A percentile compares a stretch with the other conserved stretches of the same genome.
These are phyloP conservation scores for Ogataea chonburiensis DNA, from an alignment of 805 yeast species.

Conservation along the genomic window DNA sequence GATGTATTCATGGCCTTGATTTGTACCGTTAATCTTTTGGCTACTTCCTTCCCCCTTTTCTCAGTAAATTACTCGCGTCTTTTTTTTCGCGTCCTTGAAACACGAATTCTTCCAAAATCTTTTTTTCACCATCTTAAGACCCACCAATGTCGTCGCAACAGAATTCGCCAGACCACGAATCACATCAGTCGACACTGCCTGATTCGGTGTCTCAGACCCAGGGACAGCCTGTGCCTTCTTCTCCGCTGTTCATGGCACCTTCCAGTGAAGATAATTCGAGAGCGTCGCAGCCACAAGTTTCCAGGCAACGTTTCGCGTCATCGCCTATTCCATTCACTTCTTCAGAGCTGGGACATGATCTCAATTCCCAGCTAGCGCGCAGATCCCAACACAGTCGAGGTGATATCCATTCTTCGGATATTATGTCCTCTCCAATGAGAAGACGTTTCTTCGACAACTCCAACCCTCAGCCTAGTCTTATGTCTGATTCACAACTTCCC, in stretches of 20 bases:
- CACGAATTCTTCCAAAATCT: conserved; percentile 7
- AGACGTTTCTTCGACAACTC: conserved; percentile 58
- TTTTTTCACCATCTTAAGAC: conserved; percentile 1
- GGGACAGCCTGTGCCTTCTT: conserved; percentile 46
- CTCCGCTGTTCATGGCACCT: conserved; percentile 54
- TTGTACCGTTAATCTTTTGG: no score
- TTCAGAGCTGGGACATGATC: conserved; percentile 39
- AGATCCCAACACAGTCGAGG: conserved; percentile 63
- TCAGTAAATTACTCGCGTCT: conserved; percentile 4
- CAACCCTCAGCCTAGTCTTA: conserved; percentile 15
- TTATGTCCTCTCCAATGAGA: conserved; percentile 64
- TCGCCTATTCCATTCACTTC: conserved; percentile 54
- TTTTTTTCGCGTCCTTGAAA: conserved; percentile 10
- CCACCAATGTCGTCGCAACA: conserved; percentile 31
- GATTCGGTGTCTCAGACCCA: conserved; percentile 38
- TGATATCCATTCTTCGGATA: conserved; percentile 71
- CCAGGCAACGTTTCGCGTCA: conserved; percentile 32
- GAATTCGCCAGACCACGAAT: conserved; percentile 27
- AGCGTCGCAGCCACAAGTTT: conserved; percentile 10
- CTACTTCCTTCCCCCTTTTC: neutral
- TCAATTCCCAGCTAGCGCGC: conserved; percentile 28
- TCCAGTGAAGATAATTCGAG: conserved; percentile 36
- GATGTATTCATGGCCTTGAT: no score
- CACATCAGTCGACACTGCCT: conserved; percentile 34
- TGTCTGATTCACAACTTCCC: conserved; percentile 26